phyloP scores from a whole-genome alignment of 1,284 basidiomycete genomes.

The Moesziomyces parantarcticus region DNA sequence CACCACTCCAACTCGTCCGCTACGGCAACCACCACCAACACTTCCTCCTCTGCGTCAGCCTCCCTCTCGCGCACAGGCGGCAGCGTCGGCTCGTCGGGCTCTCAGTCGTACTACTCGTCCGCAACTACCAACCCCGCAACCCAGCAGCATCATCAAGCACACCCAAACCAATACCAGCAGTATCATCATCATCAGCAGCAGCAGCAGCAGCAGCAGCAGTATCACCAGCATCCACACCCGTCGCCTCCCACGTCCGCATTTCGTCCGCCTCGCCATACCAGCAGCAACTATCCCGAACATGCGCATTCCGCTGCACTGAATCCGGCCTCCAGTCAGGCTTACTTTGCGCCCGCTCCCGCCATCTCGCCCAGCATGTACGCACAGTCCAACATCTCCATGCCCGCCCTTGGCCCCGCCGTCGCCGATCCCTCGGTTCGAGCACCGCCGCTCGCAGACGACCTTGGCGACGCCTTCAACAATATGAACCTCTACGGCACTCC shows the following conservation, averaged over 20 bases:
- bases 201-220: constrained; percentile 16
- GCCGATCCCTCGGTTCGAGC: constrained; percentile 22
- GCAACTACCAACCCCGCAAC: constrained; percentile 7
- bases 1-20: constrained; percentile 14
- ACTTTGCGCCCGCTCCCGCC: constrained; percentile 20
- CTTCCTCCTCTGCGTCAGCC: constrained; percentile 20
- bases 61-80: constrained; percentile 26
- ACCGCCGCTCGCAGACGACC: constrained; percentile 56
- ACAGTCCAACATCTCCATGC: constrained; percentile 61
- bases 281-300: constrained; percentile 40
- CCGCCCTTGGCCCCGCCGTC: constrained; percentile 35
- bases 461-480: constrained; percentile 52
- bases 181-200: constrained; percentile 20
- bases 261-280: constrained; percentile 28
- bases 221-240: constrained; percentile 18
- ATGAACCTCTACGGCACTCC: constrained; percentile 54
- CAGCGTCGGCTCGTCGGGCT: constrained; percentile 44
- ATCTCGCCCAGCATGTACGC: constrained; percentile 45
- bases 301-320: constrained; percentile 24
- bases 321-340: constrained; percentile 18
- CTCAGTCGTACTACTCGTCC: constrained; percentile 39
- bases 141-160: constrained; percentile 1
- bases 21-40: constrained; percentile 7
- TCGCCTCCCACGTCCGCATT: constrained; percentile 24
- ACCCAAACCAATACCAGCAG: constrained; percentile 5